phyloP scores from a whole-genome alignment of 139 green algal species.

The Astrephomene gubernaculifera region DNA sequence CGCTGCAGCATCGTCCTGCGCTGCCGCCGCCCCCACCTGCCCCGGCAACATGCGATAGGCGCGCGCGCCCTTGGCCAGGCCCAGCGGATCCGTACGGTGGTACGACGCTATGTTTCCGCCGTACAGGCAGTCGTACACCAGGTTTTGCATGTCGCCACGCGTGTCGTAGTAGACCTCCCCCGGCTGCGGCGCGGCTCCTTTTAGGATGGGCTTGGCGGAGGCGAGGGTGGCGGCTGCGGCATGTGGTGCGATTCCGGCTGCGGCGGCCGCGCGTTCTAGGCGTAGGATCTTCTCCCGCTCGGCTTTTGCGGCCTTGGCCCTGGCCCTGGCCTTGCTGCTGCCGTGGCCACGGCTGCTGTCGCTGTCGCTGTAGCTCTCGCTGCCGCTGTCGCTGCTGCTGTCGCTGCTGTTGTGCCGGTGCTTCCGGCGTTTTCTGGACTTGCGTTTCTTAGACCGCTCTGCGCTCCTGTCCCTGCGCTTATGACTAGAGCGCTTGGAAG shows the following conservation, averaged over 20 bases:
- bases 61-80: conserved; percentile 47
- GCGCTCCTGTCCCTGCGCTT: neutral
- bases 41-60: conserved; percentile 9
- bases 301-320: no score
- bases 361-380: neutral
- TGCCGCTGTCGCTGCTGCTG: neutral
- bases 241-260: conserved; percentile 18
- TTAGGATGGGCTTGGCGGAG: neutral
- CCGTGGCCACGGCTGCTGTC: neutral
- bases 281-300: conserved; percentile 48
- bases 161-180: conserved; percentile 54
- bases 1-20: neutral
- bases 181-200: neutral
- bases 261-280: conserved; percentile 27
- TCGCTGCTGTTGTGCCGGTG: neutral
- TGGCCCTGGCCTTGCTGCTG: neutral
- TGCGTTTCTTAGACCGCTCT: neutral
- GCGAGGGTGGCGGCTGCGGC: neutral
- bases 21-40: neutral
- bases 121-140: conserved; percentile 76
- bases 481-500: neutral
- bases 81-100: conserved; percentile 59
- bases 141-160: conserved; percentile 71
- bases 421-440: neutral
- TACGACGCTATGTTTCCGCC: conserved; percentile 68